Conservation (phyloP, 352 stramenopile species). For the Phytophthora agathidicida region DNA sequence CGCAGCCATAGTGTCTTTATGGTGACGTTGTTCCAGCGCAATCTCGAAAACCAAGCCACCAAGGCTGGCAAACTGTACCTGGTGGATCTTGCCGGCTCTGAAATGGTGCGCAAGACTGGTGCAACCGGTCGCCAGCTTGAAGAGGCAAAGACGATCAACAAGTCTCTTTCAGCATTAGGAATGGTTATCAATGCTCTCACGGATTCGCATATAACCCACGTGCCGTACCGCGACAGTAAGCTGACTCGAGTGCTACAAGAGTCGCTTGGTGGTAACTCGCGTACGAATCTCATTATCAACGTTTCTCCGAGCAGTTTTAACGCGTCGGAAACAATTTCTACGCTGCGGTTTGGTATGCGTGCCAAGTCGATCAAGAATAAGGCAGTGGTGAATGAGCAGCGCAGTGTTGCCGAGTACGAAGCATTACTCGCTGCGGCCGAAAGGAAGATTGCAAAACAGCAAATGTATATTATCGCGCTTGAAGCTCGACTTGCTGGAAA, state of each 20-base stretch:
- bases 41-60: constrained; percentile 87
- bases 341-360: constrained; percentile 89
- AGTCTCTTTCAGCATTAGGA: constrained; percentile 92
- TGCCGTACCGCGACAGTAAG: constrained; percentile 93
- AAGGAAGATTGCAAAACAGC: constrained; percentile 79
- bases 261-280: constrained; percentile 94
- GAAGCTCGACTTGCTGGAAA: constrained; percentile 59
- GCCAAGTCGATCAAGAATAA: constrained; percentile 97
- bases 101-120: constrained; percentile 94
- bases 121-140: constrained; percentile 91
- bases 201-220: constrained; percentile 74
- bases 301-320: constrained; percentile 92
- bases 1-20: constrained; percentile 94
- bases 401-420: constrained; percentile 92
- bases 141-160: constrained; percentile 97
- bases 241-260: constrained; percentile 94
- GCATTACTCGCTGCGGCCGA: constrained; percentile 81
- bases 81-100: constrained; percentile 94
- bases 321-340: constrained; percentile 91
- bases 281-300: constrained; percentile 94
- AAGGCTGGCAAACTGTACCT: constrained; percentile 93
- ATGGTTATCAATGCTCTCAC: constrained; percentile 96
- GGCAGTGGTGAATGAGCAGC: constrained; percentile 92
- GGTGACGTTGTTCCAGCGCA: constrained; percentile 88
- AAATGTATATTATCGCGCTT: constrained; percentile 85